These are phyloP conservation scores for Backusella australiensis DNA, from an alignment of 192 early-diverging fungal genomes.

Conservation along the genomic window DNA sequence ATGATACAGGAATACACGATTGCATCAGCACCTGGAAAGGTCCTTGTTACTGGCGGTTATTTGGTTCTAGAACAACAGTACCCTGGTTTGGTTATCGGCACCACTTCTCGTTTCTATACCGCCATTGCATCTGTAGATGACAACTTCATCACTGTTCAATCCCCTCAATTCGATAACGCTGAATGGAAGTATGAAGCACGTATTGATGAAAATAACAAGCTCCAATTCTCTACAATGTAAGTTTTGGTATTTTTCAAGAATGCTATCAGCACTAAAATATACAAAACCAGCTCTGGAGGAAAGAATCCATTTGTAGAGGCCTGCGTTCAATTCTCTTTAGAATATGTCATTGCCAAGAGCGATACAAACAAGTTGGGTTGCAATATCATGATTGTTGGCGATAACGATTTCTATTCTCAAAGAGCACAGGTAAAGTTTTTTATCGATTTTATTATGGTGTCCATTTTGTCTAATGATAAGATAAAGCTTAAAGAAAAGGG, in stretches of 20 bases:
- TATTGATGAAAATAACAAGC: slow-evolving; percentile 22
- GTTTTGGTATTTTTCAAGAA: no score
- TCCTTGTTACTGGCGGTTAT: slow-evolving; percentile 91
- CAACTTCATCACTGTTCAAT: slow-evolving; percentile 55
- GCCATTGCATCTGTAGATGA: slow-evolving; percentile 39
- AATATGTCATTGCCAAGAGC: slow-evolving; percentile 34
- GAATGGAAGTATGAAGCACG: slow-evolving; percentile 67
- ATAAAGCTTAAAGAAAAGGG: slow-evolving; percentile 4
- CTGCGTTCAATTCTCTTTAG: slow-evolving; percentile 46
- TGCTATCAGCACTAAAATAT: neutral
- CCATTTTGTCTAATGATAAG: neutral
- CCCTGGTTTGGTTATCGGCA: slow-evolving; percentile 82
- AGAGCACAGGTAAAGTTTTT: slow-evolving; percentile 60
- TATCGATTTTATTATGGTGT: neutral
- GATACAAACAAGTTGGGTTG: slow-evolving; percentile 43
- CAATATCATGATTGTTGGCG: slow-evolving; percentile 77
- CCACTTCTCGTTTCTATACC: slow-evolving; percentile 83
- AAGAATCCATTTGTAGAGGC: slow-evolving; percentile 70
- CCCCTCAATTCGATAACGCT: slow-evolving; percentile 87
- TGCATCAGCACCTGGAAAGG: slow-evolving; percentile 94
- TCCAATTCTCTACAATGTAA: slow-evolving; percentile 41
- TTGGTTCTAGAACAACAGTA: slow-evolving; percentile 83
- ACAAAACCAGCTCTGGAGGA: slow-evolving; percentile 3
- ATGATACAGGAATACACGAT: slow-evolving; percentile 28
- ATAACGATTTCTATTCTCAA: slow-evolving; percentile 99